These are phyloP conservation scores for Diospyros lotus DNA, from an alignment of 148 eudicot species.

Conservation along the genomic window DNA sequence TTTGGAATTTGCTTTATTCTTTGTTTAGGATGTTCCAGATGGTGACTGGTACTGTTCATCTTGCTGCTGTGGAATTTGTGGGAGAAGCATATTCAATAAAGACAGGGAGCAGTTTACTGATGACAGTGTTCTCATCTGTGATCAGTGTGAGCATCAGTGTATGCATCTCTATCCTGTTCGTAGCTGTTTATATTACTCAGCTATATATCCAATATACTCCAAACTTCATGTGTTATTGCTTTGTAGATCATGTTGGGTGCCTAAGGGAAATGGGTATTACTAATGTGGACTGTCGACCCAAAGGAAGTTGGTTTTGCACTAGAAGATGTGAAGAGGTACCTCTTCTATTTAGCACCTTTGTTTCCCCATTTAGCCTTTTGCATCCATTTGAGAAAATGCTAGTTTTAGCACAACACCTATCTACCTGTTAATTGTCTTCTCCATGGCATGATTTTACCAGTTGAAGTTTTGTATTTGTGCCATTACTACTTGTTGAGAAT, in stretches of 20 bases:
- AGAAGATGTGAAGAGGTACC: conserved; percentile 68
- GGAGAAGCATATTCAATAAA: conserved; percentile 31
- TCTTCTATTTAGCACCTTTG: background rate
- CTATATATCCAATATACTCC: background rate
- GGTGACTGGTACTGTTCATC: conserved; percentile 97
- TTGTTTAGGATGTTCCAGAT: conserved; percentile 63
- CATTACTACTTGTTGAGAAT: too few species aligned
- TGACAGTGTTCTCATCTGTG: conserved; percentile 40
- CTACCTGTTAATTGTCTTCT: too few species aligned
- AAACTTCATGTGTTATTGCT: background rate
- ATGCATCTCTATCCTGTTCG: conserved; percentile 20
- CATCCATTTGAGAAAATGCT: too few species aligned
- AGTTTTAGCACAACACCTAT: too few species aligned
- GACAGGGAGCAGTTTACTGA: conserved; percentile 23
- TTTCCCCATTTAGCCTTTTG: too few species aligned
- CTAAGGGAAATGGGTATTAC: conserved; percentile 22
- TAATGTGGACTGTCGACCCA: conserved; percentile 16
- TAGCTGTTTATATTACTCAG: background rate
- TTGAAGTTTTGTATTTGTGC: too few species aligned
- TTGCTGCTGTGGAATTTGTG: conserved; percentile 84
- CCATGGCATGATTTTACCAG: too few species aligned
- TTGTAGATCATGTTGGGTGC: conserved; percentile 77
- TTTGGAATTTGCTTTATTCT: conserved; percentile 15
- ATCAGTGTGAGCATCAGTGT: conserved; percentile 87
- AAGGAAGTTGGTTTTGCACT: conserved; percentile 74